Evolutionary conservation across 176 grass and related monocot species (phyloP), one percentile per base, ranked within the genome.

Genomic region (Phoenix dactylifera): DNA sequence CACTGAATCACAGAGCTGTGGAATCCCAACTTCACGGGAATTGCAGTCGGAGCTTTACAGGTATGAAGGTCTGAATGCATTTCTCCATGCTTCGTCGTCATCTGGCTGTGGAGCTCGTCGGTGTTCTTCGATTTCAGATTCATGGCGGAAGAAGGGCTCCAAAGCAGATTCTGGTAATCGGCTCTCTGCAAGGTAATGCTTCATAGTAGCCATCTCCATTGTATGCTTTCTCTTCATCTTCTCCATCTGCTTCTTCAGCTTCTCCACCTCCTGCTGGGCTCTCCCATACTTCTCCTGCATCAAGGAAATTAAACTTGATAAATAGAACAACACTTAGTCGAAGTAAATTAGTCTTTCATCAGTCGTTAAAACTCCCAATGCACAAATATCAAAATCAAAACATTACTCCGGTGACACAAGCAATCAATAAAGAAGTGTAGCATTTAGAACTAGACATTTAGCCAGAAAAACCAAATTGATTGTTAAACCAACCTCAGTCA

Each of bases 151-250:
- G 76, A 79, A 82, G 4, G 55, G 72, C 29, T 77, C 88, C 56
- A 98, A 16, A 2, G 94, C 94, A 2, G 94, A 89, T 35, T 98
- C 88, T 0, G 88, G 94, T 16, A 93, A 74, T 44, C 88, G 88
- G 74, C 94, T 98, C 67, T 89, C 94, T 0, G 81, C 84, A 9
- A 98, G 85, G 80, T 83, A 90, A 70, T 83, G 79, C 76, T 93
- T 98, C 94, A 98, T 86, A 6, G 94, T 98, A 15, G 80, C 82
- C 50, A 98, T 44, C 79, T 98, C 94, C 74, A 93, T 67, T 51
- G 79, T 64, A 28, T 98, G 84, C 76, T 86, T 93, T 57, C 88
- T 93, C 67, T 82, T 98, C 70, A 66, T 74, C 76, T 98, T 98
- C 60, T 86, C 88, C 57, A 86, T 65, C 67, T 92, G 88, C 49